Evolutionary conservation across 306 rosid genomes (phyloP), one percentile per base, ranked within the genome.

Genomic region (Aeschynomene evenia): DNA sequence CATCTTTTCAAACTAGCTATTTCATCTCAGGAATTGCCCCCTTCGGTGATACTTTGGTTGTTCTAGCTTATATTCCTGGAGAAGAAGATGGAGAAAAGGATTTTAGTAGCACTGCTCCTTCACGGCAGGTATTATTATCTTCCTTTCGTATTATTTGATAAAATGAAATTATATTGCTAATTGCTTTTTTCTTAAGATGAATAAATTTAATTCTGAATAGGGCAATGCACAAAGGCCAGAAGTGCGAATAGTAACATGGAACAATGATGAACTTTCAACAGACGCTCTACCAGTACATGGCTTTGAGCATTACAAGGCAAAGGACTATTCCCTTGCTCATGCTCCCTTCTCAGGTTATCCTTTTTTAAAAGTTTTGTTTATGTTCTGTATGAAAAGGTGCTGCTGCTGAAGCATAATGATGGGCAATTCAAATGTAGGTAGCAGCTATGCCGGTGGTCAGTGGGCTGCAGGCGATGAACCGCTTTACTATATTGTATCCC

Each of bases 161-260:
- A 76, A 67, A 59, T 49, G 82, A 77, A 50, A 52, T 24, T 13
- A 56, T 48, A 58, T 36, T 1, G 16, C 9, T 33, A 10, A 24
- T 67, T 58, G 34, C 15, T 58, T 20, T 49, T 43, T 72, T 81
- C 70, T 70, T 73, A 65, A 80, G 81, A 37, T 48, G 24, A 57
- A 24, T 33, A 57, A 59, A 66, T 51, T 24, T 63, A 29, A 48
- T 62, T 79, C 75, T 71, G 78, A 80, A 77, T 82, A 88, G 96
- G 96, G 96, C 65, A 88, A 82, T 81, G 96, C 91, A 53, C 95
- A 88, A 71, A 87, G 96, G 81, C 96, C 95, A 40, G 96, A 90
- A 85, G 85, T 90, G 63, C 95, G 91, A 28, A 56, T 90, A 19
- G 90, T 88, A 31, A 76, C 96, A 51, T 77, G 91, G 95, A 88